phyloP scores from a whole-genome alignment of 129 eudicot species.

The Oenanthe sinensis region DNA sequence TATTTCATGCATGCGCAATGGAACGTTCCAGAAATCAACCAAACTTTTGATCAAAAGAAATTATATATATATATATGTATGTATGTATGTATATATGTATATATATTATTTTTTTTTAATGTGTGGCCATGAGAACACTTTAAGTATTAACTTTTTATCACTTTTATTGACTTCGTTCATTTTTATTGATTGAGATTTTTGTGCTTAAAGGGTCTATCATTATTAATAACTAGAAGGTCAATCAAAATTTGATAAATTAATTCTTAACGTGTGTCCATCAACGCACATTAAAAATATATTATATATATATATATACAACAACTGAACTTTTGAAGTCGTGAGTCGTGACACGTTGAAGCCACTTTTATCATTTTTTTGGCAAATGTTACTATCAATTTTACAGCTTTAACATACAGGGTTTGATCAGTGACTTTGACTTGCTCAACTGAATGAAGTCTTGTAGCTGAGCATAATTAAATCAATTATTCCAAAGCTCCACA shows the following conservation, averaged over 20 bases:
- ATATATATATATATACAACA: no score
- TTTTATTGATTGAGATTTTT: no score
- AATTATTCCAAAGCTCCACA: not conserved
- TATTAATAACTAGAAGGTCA: no score
- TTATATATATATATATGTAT: not conserved
- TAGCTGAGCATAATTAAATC: not conserved
- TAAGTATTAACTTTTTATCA: no score
- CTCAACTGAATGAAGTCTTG: not conserved
- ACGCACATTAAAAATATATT: no score
- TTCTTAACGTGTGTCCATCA: no score
- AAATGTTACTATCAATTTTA: not conserved
- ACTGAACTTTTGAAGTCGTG: not conserved
- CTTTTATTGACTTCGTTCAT: no score
- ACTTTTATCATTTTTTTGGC: not conserved
- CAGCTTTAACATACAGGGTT: not conserved
- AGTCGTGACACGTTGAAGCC: conserved; percentile 6
- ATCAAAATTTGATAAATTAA: no score
- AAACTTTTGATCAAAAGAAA: not conserved
- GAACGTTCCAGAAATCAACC: not conserved
- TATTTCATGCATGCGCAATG: not conserved
- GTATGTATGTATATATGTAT: no score
- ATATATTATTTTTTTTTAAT: no score
- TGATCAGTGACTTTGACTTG: not conserved
- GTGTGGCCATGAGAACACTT: no score
- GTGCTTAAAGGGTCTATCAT: no score